Evolutionary conservation across 768 basidiomycete genomes (phyloP).

Genomic region (Naganishia vaughanmartiniae): DNA sequence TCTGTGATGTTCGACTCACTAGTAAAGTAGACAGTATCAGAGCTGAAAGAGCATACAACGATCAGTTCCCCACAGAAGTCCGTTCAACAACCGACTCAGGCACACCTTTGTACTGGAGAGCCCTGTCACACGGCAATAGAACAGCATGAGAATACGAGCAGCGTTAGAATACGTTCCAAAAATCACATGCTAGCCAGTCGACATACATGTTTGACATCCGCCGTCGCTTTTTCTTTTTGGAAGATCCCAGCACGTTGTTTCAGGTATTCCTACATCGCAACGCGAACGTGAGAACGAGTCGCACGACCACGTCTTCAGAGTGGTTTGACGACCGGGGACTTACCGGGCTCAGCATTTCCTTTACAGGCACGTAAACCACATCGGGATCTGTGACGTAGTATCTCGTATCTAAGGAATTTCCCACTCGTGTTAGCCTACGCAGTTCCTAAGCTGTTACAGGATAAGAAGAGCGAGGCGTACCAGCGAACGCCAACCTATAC

Average conservation of each 20-base stretch:
- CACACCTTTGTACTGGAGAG: constrained; percentile 28
- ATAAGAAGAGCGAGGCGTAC: constrained; percentile 52
- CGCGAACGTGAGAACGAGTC: background rate
- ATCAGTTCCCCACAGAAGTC: constrained; percentile 62
- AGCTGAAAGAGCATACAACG: constrained; percentile 65
- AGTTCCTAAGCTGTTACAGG: background rate
- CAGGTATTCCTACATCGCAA: constrained; percentile 70
- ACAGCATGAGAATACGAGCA: no score
- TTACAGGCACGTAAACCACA: constrained; percentile 69
- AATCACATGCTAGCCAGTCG: background rate
- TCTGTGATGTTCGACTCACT: constrained; percentile 53
- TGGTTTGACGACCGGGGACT: background rate
- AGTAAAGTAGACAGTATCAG: constrained; percentile 93
- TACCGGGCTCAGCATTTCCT: constrained; percentile 80
- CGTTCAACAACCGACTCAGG: constrained; percentile 21
- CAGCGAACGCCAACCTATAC: constrained; percentile 64
- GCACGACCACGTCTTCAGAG: background rate
- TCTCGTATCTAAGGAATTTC: constrained; percentile 65
- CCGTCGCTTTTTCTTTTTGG: constrained; percentile 65
- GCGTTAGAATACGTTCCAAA: background rate
- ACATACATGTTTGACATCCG: constrained; percentile 65
- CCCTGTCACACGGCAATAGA: constrained; percentile 21
- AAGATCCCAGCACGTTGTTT: constrained; percentile 74
- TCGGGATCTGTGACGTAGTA: constrained; percentile 93
- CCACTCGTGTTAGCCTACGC: background rate